phyloP scores from a whole-genome alignment of 164 flowering plant species.

The Euptelea pleiosperma region DNA sequence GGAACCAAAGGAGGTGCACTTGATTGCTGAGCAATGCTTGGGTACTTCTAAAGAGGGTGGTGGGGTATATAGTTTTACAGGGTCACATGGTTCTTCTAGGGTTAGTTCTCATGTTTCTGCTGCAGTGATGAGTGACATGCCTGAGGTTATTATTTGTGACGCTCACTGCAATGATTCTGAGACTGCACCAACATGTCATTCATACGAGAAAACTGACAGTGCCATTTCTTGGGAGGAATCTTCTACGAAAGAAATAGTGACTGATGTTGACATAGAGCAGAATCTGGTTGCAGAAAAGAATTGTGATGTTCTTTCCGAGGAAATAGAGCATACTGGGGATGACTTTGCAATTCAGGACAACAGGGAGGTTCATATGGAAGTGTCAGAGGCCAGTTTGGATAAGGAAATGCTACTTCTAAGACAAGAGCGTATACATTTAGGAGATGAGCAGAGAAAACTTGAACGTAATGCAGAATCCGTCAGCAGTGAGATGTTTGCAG shows the following conservation, averaged over 20 bases:
- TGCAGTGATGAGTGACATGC: conserved; percentile 8
- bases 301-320: conserved; percentile 12
- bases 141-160: conserved; percentile 20
- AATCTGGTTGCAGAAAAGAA: conserved; percentile 18
- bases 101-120: conserved; percentile 21
- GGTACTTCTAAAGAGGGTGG: conserved; percentile 17
- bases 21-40: conserved; percentile 10
- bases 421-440: conserved; percentile 52
- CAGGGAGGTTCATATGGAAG: conserved; percentile 23
- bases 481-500: conserved; percentile 89
- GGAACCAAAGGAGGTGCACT: conserved; percentile 16
- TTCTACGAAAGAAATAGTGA: conserved; percentile 11
- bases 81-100: conserved; percentile 1
- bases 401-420: conserved; percentile 55
- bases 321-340: conserved; percentile 13
- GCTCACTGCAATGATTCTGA: conserved; percentile 15
- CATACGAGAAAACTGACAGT: conserved; percentile 14
- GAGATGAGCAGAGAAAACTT: conserved; percentile 76
- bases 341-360: conserved; percentile 17
- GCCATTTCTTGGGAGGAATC: conserved; percentile 9
- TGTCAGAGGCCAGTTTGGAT: conserved; percentile 44
- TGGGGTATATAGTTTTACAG: conserved; percentile 5
- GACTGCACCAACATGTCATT: conserved; percentile 14
- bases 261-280: conserved; percentile 14
- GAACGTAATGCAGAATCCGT: conserved; percentile 95